Evolutionary conservation across 164 flowering plant species (phyloP).

Genomic region (Platanus orientalis): DNA sequence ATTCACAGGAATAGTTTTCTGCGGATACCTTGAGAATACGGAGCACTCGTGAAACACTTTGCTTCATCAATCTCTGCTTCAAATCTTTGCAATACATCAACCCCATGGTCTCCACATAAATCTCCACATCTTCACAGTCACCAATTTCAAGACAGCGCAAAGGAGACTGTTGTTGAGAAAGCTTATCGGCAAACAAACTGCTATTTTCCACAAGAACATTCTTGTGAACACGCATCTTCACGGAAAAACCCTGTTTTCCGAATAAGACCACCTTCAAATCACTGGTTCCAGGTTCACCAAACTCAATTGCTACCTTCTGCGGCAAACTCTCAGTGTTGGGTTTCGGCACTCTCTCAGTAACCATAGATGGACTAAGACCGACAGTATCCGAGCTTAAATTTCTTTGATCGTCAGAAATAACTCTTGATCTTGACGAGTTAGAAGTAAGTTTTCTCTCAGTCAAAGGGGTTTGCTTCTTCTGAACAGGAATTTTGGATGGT

Average conservation of each 20-base stretch:
- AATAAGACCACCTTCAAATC: slow-evolving; percentile 67
- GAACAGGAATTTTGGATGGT: slow-evolving; percentile 35
- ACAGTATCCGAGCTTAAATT: slow-evolving; percentile 27
- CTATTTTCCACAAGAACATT: slow-evolving; percentile 55
- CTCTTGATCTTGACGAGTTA: slow-evolving; percentile 35
- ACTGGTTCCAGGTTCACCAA: slow-evolving; percentile 85
- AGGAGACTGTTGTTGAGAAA: slow-evolving; percentile 30
- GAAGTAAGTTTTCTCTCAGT: slow-evolving; percentile 38
- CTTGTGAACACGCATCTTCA: slow-evolving; percentile 81
- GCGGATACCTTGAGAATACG: slow-evolving; percentile 89
- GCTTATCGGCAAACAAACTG: slow-evolving; percentile 57
- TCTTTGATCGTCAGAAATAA: slow-evolving; percentile 38
- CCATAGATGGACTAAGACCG: slow-evolving; percentile 26
- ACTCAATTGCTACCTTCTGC: slow-evolving; percentile 80
- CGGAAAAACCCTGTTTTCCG: slow-evolving; percentile 83
- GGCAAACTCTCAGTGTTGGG: slow-evolving; percentile 56
- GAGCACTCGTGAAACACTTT: slow-evolving; percentile 75
- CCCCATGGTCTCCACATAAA: slow-evolving; percentile 89
- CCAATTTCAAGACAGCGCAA: slow-evolving; percentile 48
- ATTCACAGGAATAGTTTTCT: not conserved
- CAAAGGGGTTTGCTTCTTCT: slow-evolving; percentile 42
- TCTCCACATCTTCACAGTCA: slow-evolving; percentile 89
- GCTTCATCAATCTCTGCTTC: slow-evolving; percentile 83
- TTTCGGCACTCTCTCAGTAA: slow-evolving; percentile 43
- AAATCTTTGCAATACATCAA: slow-evolving; percentile 91